Base-by-base conservation (phyloP, 169 alveolate genomes). In the Toxoplasma gondii region DNA sequence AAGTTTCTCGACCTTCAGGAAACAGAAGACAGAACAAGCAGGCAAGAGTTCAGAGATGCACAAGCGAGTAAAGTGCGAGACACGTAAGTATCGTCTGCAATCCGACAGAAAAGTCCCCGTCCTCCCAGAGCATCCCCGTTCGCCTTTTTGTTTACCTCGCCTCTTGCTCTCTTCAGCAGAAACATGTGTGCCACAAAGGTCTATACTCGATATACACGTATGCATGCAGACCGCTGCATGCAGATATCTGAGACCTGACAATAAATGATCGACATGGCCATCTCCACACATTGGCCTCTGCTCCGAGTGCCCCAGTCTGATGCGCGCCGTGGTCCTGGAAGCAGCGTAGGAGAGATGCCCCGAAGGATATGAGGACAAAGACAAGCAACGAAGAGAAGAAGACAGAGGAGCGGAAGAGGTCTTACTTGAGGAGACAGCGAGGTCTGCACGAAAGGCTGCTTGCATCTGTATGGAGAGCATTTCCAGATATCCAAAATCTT, bases 391-490 rank as follows among this genome's bases (percentile, higher is more conserved):
- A 74, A n/a, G 22, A 16, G n/a, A 16, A n/a, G 12, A 74, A 17
- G 19, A 16, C 12, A 34, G 9, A n/a, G n/a, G 74, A 4, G 74
- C n/a, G 74, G n/a, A 64, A 64, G 31, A 64, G 74, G 74, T 31
- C 74, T 64, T 78, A 78, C 86, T n/a, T 38, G 86, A n/a, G 29
- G 86, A 38, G 39, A n/a, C 86, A 16, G 49, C 45, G 44, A 38
- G 49, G 45, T 38, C 39, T 2, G 44, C 80, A 1, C 54, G 70
- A 2, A 92, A 27, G 9, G 95, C 95, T 38, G 83, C 64, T 45
- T 82, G 92, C 95, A 92, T 80, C 90, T 86, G 95, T 49, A 41
- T n/a, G 69, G 93, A 31, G 69, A 83, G 91, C 90, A 86, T 22
- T 81, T 64, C 88, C 39, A 92, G 54, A 36, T 80, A 92, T 58